These are phyloP conservation scores for Mortierella sp. DNA, from an alignment of 371 early-diverging fungal species.

Conservation along the genomic window DNA sequence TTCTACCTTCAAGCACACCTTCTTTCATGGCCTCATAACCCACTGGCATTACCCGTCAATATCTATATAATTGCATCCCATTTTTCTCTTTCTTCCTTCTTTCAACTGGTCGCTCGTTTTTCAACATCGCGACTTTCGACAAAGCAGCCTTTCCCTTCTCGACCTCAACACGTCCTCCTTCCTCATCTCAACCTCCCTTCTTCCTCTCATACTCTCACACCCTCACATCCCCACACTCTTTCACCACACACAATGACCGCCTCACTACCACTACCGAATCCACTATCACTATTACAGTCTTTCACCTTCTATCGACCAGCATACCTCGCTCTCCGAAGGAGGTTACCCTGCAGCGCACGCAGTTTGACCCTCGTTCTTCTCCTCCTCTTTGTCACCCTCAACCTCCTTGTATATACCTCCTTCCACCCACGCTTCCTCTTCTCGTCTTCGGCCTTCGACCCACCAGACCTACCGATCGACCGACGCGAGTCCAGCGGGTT, in stretches of 20 bases:
- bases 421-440: conserved; percentile 10
- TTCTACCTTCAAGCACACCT: background rate
- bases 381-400: conserved; percentile 33
- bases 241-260: background rate
- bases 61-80: background rate
- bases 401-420: conserved; percentile 35
- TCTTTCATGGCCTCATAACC: background rate
- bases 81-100: background rate
- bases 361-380: conserved; percentile 18
- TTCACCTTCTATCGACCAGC: background rate
- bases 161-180: background rate
- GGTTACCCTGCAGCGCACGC: conserved; percentile 12
- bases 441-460: background rate
- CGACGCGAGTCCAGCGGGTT: conserved; percentile 22
- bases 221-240: background rate
- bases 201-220: background rate
- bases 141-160: background rate
- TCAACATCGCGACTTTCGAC: background rate
- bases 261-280: background rate
- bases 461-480: background rate
- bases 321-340: conserved; percentile 20
- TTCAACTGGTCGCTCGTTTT: background rate
- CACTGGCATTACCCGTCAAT: background rate
- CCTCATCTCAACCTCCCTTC: background rate
- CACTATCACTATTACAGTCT: conserved; percentile 1